Evolutionary conservation across 2,329 filamentous ascomycete genomes (phyloP).

Genomic region (Penicillium sp.): DNA sequence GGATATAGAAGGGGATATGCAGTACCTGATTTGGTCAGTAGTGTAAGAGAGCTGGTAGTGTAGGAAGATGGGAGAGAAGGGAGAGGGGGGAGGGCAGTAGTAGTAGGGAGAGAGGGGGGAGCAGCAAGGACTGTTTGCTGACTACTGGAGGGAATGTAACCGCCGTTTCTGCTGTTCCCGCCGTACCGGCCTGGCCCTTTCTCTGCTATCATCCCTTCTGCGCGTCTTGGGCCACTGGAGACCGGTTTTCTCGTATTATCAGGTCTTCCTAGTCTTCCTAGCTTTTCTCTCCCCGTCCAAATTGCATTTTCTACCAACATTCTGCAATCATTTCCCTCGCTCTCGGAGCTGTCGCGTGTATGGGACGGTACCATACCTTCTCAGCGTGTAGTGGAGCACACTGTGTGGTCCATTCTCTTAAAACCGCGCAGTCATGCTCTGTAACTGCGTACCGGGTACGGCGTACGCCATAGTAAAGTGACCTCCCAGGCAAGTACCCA

Average conservation of each 20-base stretch:
- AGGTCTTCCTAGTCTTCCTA: no score
- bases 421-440: conserved; percentile 24
- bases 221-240: no score
- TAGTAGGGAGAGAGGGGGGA: conserved; percentile 29
- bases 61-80: conserved; percentile 32
- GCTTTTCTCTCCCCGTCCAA: no score
- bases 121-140: conserved; percentile 31
- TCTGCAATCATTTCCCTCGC: no score
- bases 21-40: conserved; percentile 29
- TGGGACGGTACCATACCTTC: neutral
- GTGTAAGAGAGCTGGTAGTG: conserved; percentile 35
- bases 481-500: conserved; percentile 10
- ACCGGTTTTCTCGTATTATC: no score
- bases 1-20: conserved; percentile 37
- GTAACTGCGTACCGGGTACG: conserved; percentile 21
- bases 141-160: conserved; percentile 26
- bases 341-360: neutral
- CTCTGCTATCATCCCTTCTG: no score
- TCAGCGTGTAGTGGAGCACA: conserved; percentile 13
- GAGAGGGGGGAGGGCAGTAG: conserved; percentile 34
- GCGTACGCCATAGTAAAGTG: conserved; percentile 15
- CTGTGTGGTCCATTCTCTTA: conserved; percentile 6
- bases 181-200: no score
- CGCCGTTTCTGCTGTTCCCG: no score
- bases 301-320: no score